Base-by-base conservation (phyloP, 1,139 yeast genomes). In the Geotrichum aggregatum region DNA sequence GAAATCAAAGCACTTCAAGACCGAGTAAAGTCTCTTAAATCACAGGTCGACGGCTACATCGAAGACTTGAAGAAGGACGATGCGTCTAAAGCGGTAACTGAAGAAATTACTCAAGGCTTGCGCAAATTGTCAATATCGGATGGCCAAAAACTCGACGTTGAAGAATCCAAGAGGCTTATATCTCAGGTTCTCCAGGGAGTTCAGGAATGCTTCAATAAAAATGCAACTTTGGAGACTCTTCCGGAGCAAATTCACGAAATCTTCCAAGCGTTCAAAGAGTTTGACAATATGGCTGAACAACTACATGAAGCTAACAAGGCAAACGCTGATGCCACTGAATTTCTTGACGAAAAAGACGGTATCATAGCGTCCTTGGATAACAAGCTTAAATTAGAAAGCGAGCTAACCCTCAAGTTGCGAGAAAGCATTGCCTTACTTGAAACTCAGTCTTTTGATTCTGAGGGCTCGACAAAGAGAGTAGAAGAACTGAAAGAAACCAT, bases 1-100 rank as follows among this genome's bases (percentile, higher is more conserved):
- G 53, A 50, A 22, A 36, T 44, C 14, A 45, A 46, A 21, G 49
- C 49, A 13, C 33, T 50, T 5, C 50, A 50, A 30, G 50, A 50
- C 21, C 39, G 49, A 10, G 43, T 50, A 18, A 50, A 43, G 34
- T 50, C 44, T 11, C 19, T 50, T 14, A 46, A 46, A 21, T 18
- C 38, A n/a, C 52, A 43, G 30, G 21, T 49, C 11, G 40, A 49
- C 21, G 13, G 19, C 2, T 38, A 44, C 22, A 34, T 38, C 18
- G 40, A 28, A 13, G 49, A 45, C 28, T 14, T 45, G 28, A 31
- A 45, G 22, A 36, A 38, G 16, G 44, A 45, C n/a, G 46, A 16
- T 13, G 18, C 33, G 11, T 14, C 14, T 26, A 19, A 35, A 16
- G 28, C 39, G 8, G n/a, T 24, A 10, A 11, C 26, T 18, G 46